Evolutionary conservation across 192 early-diverging fungal genomes (phyloP).

Genomic region (Coemansia biformis): DNA sequence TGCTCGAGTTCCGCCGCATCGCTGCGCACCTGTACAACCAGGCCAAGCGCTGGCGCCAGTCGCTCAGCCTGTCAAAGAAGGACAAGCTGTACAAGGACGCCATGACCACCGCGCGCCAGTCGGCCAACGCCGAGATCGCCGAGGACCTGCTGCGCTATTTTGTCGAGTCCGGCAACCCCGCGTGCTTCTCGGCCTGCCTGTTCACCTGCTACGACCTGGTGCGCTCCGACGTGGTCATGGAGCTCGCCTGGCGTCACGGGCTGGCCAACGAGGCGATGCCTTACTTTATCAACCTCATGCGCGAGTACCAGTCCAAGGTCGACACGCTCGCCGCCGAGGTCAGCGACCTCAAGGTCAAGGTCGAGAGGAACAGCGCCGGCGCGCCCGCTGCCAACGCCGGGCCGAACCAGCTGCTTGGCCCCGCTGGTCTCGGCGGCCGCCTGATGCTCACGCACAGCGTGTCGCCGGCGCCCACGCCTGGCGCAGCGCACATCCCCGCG

Average conservation of each 20-base stretch:
- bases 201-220: constrained; percentile 94
- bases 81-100: constrained; percentile 97
- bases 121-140: constrained; percentile 77
- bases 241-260: constrained; percentile 85
- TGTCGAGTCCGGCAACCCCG: constrained; percentile 83
- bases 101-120: constrained; percentile 96
- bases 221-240: constrained; percentile 89
- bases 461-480: constrained; percentile 8
- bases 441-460: constrained; percentile 59
- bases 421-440: constrained; percentile 65
- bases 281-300: constrained; percentile 86
- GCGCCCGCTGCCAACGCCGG: constrained; percentile 27
- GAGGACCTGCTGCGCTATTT: constrained; percentile 96
- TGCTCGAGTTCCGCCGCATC: constrained; percentile 96
- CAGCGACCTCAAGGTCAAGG: constrained; percentile 56
- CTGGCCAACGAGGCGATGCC: constrained; percentile 96
- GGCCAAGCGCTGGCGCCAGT: constrained; percentile 95
- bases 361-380: constrained; percentile 31
- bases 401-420: constrained; percentile 58
- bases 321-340: constrained; percentile 56
- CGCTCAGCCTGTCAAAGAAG: constrained; percentile 91
- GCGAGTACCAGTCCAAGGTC: constrained; percentile 85
- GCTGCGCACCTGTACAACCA: constrained; percentile 93
- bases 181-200: constrained; percentile 90
- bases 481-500: constrained; percentile 10